These are phyloP conservation scores for Draba incana DNA, from an alignment of 345 rosid species.

Conservation along the genomic window DNA sequence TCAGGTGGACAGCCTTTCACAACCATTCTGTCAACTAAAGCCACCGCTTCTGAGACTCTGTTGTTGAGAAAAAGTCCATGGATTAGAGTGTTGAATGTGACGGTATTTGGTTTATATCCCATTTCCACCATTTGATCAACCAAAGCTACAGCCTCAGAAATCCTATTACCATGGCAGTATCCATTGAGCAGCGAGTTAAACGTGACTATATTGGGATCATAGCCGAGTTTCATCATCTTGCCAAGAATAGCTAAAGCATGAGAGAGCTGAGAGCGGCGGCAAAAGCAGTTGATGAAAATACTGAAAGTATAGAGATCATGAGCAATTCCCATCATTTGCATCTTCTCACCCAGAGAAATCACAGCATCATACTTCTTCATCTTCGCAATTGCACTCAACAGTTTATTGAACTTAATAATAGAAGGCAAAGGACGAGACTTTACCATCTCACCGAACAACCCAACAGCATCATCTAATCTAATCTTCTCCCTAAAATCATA, in stretches of 20 bases:
- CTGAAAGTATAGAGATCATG: too few relatives aligned
- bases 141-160: not conserved
- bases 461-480: not conserved
- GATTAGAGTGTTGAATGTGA: not conserved
- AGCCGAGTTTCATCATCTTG: too few relatives aligned
- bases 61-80: not conserved
- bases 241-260: too few relatives aligned
- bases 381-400: not conserved
- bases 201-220: too few relatives aligned
- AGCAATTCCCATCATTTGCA: not conserved
- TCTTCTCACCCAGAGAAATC: not conserved
- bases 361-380: not conserved
- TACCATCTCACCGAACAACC: not conserved
- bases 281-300: too few relatives aligned
- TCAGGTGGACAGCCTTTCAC: not conserved
- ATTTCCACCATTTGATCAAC: not conserved
- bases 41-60: not conserved
- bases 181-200: too few relatives aligned
- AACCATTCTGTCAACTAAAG: not conserved
- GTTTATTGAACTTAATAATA: not conserved
- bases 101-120: not conserved
- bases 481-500: not conserved
- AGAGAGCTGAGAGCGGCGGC: too few relatives aligned
- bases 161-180: not conserved
- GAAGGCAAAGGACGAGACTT: not conserved